These are phyloP conservation scores for Clarireedia paspali DNA, from an alignment of 2,329 filamentous ascomycete genomes.

Conservation along the genomic window DNA sequence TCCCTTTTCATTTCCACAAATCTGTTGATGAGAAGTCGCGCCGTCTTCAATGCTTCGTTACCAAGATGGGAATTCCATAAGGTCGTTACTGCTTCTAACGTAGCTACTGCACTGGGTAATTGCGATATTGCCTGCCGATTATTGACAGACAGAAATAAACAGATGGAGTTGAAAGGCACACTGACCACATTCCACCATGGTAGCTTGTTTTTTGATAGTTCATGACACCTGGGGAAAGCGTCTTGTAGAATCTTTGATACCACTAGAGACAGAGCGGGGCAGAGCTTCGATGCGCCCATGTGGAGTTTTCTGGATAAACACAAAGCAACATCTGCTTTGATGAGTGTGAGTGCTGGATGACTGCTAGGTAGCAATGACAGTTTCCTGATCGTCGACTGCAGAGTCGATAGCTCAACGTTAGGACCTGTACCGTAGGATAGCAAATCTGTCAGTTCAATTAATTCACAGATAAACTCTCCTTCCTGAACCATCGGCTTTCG, in stretches of 20 bases:
- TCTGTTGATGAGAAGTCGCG: slow-evolving; percentile 17
- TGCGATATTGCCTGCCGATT: slow-evolving; percentile 16
- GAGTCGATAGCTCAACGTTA: not conserved
- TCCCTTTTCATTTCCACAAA: slow-evolving; percentile 14
- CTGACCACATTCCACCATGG: slow-evolving; percentile 22
- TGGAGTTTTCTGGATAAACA: slow-evolving; percentile 13
- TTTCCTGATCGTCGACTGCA: slow-evolving; percentile 4
- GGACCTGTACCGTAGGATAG: slow-evolving; percentile 7
- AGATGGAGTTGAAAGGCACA: slow-evolving; percentile 18
- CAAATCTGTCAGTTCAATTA: slow-evolving; percentile 13
- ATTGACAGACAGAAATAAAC: slow-evolving; percentile 16
- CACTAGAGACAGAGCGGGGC: not conserved
- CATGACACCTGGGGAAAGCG: slow-evolving; percentile 13
- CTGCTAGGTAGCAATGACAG: not conserved
- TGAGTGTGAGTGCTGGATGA: slow-evolving; percentile 5
- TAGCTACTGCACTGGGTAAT: slow-evolving; percentile 14
- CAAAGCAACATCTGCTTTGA: slow-evolving; percentile 18
- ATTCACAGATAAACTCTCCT: slow-evolving; percentile 13
- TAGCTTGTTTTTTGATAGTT: slow-evolving; percentile 9
- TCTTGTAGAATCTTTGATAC: slow-evolving; percentile 14
- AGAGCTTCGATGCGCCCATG: slow-evolving; percentile 6
- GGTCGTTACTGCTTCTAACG: slow-evolving; percentile 12
- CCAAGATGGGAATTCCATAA: slow-evolving; percentile 15
- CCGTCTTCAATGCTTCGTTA: slow-evolving; percentile 19
- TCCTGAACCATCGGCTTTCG: slow-evolving; percentile 2